Conservation (phyloP, 805 yeast species). For the Yamadazyma kitorensis region DNA sequence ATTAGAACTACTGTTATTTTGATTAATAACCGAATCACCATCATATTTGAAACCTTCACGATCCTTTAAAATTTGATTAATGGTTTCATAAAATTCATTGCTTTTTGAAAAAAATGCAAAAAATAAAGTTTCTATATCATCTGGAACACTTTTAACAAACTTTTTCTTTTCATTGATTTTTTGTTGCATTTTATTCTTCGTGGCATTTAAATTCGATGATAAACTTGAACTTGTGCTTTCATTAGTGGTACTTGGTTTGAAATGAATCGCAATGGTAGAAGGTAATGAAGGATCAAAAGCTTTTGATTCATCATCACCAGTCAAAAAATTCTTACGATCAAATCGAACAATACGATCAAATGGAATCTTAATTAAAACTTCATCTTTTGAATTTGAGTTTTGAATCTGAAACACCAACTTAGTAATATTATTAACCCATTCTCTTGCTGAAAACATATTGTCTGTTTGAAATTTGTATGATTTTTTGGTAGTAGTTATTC, state of each 20-base stretch:
- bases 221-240: too few species aligned
- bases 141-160: conserved; percentile 2
- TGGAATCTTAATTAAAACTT: conserved; percentile 78
- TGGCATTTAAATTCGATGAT: too few species aligned
- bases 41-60: conserved; percentile 1
- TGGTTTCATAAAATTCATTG: conserved; percentile 35
- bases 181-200: conserved; percentile 4
- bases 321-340: conserved; percentile 41
- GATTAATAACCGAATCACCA: background rate
- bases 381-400: conserved; percentile 63
- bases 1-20: background rate
- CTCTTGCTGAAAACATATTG: conserved; percentile 64
- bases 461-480: conserved; percentile 72
- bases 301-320: conserved; percentile 7
- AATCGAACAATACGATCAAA: conserved; percentile 61
- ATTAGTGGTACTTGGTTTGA: too few species aligned
- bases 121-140: conserved; percentile 57
- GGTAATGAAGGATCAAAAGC: conserved; percentile 10
- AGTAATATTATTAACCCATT: conserved; percentile 75
- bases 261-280: conserved; percentile 6
- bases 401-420: conserved; percentile 67
- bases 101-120: conserved; percentile 64
- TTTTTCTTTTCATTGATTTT: conserved; percentile 10
- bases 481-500: conserved; percentile 54
- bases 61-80: conserved; percentile 28